Evolutionary conservation across 2,329 filamentous ascomycete genomes (phyloP).

Genomic region (Pseudogymnoascus sp.): DNA sequence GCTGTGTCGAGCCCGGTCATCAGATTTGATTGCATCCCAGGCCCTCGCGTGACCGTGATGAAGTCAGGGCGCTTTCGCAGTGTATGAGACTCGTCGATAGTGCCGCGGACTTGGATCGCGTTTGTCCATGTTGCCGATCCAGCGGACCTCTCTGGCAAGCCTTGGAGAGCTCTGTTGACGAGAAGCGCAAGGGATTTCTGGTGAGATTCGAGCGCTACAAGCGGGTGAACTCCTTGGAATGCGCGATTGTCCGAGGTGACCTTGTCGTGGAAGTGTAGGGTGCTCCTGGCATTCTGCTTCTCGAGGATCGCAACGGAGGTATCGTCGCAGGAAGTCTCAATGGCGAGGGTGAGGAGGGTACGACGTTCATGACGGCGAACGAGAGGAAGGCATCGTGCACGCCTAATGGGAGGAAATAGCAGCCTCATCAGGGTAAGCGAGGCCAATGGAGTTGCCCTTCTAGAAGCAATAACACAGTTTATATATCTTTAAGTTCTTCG

Average conservation of each 20-base stretch:
- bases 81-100: background rate
- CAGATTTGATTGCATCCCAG: slow-evolving; percentile 76
- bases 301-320: slow-evolving; percentile 79
- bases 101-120: slow-evolving; percentile 18
- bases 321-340: slow-evolving; percentile 86
- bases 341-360: slow-evolving; percentile 53
- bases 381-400: slow-evolving; percentile 11
- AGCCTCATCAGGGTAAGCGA: slow-evolving; percentile 26
- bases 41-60: slow-evolving; percentile 80
- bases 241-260: slow-evolving; percentile 69
- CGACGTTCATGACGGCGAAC: slow-evolving; percentile 22
- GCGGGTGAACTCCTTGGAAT: slow-evolving; percentile 72
- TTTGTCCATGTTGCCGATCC: slow-evolving; percentile 18
- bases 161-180: slow-evolving; percentile 51
- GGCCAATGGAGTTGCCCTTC: background rate
- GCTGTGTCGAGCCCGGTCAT: slow-evolving; percentile 71
- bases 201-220: slow-evolving; percentile 67
- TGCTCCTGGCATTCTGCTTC: slow-evolving; percentile 34
- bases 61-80: slow-evolving; percentile 59
- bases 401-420: slow-evolving; percentile 22
- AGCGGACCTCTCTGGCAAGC: slow-evolving; percentile 33
- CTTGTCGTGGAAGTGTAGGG: slow-evolving; percentile 70
- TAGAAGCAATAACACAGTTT: background rate
- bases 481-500: background rate
- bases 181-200: slow-evolving; percentile 60